Evolutionary conservation across 768 basidiomycete species (phyloP).

Genomic region (Tricholoma sp.): DNA sequence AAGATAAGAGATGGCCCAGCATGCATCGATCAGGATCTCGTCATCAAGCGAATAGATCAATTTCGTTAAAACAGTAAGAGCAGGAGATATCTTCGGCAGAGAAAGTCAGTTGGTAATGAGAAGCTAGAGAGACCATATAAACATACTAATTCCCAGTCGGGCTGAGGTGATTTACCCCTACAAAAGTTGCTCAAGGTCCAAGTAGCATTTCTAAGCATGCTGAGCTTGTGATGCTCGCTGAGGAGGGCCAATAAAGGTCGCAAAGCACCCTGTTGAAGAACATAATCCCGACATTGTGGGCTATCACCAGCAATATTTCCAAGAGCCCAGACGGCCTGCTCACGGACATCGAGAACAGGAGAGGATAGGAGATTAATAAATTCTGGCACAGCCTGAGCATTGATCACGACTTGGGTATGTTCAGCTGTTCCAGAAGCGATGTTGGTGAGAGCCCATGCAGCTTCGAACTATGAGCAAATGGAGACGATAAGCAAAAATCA

Average conservation of each 20-base stretch:
- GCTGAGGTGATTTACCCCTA: constrained; percentile 95
- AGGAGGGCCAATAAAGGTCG: constrained; percentile 84
- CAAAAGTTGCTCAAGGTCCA: constrained; percentile 99
- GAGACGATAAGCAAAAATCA: constrained; percentile 7
- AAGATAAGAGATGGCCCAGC: constrained; percentile 99
- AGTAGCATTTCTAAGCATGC: constrained; percentile 97
- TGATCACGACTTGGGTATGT: constrained; percentile 97
- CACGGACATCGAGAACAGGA: constrained; percentile 92
- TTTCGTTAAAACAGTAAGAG: constrained; percentile 94
- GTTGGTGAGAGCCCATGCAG: constrained; percentile 97
- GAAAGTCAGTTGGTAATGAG: constrained; percentile 14
- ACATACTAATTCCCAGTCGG: constrained; percentile 93
- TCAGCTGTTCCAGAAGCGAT: constrained; percentile 98
- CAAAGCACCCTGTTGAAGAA: constrained; percentile 88
- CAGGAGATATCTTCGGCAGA: constrained; percentile 80
- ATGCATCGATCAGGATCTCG: constrained; percentile 98
- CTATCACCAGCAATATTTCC: constrained; percentile 99
- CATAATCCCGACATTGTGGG: constrained; percentile 95
- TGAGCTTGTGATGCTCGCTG: constrained; percentile 97
- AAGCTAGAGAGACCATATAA: constrained; percentile 2
- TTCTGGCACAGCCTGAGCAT: constrained; percentile 89
- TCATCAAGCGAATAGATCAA: constrained; percentile 98
- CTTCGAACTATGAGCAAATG: constrained; percentile 69
- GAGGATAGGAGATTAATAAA: constrained; percentile 97
- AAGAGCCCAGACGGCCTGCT: constrained; percentile 99